Conservation (phyloP, 1,284 basidiomycete species). For the Ganoderma leucocontextum region DNA sequence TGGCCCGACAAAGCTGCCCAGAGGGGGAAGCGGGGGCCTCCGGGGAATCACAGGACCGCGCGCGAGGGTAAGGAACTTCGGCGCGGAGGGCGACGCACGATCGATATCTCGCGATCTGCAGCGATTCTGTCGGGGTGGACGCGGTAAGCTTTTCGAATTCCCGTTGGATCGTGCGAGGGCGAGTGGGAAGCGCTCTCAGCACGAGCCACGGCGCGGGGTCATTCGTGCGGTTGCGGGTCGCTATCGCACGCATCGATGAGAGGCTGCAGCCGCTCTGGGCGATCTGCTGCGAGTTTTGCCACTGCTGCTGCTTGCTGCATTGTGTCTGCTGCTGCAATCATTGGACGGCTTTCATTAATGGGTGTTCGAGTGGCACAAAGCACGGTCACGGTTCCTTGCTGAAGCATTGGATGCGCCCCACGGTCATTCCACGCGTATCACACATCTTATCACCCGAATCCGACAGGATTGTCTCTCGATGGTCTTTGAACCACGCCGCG, state of each 20-base stretch:
- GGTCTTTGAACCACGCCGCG: neutral
- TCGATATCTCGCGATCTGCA: slow-evolving; percentile 32
- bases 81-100: slow-evolving; percentile 22
- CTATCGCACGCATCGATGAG: slow-evolving; percentile 25
- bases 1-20: slow-evolving; percentile 2
- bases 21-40: neutral
- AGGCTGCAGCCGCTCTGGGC: slow-evolving; percentile 5
- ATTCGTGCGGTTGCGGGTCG: slow-evolving; percentile 14
- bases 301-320: slow-evolving; percentile 1
- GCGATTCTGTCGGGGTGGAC: slow-evolving; percentile 23
- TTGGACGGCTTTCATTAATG: slow-evolving; percentile 5
- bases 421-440: slow-evolving; percentile 10
- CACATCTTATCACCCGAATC: slow-evolving; percentile 23
- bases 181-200: slow-evolving; percentile 19
- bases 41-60: slow-evolving; percentile 1
- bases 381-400: slow-evolving; percentile 6
- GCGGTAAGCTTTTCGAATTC: slow-evolving; percentile 29
- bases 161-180: neutral
- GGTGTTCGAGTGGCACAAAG: slow-evolving; percentile 12
- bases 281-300: neutral
- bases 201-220: slow-evolving; percentile 18
- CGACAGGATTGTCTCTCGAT: slow-evolving; percentile 6
- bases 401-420: slow-evolving; percentile 4
- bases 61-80: slow-evolving; percentile 8
- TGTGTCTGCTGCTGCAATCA: slow-evolving; percentile 6